Percentiles rank a stretch among this genome's conserved stretches.
phyloP scores from a whole-genome alignment of 805 yeast genomes.

The Cyberlindnera subsufficiens region DNA sequence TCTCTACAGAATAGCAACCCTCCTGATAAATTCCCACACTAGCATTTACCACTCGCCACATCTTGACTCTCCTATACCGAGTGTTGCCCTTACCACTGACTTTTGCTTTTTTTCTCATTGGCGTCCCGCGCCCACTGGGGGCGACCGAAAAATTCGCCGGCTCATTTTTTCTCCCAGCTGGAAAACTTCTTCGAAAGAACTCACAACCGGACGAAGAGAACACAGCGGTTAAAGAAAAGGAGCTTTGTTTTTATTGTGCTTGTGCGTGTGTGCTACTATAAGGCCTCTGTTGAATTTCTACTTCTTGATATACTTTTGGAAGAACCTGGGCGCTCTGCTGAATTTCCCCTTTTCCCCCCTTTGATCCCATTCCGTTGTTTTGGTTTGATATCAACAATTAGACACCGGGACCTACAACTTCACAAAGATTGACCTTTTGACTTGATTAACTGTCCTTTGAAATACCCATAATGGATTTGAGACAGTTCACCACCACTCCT shows the following conservation, averaged over 20 bases:
- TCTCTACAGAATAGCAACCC: no score
- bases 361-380: no score
- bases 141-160: no score
- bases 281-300: no score
- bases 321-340: no score
- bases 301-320: no score
- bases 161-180: background rate
- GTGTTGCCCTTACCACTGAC: constrained; percentile 13
- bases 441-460: background rate
- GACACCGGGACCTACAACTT: no score
- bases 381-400: no score
- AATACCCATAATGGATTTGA: constrained; percentile 28
- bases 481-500: constrained; percentile 31
- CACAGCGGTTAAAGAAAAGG: background rate
- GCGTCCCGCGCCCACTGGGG: constrained; percentile 2
- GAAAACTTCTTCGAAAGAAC: background rate
- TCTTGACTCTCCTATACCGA: background rate
- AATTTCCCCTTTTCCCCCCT: no score
- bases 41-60: background rate
- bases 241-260: background rate
- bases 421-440: no score
- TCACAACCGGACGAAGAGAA: background rate
- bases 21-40: no score
- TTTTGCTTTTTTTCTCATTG: constrained; percentile 12
- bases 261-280: no score